Evolutionary conservation across 305 asterid genomes (phyloP).

Genomic region (Petunia hybrid): DNA sequence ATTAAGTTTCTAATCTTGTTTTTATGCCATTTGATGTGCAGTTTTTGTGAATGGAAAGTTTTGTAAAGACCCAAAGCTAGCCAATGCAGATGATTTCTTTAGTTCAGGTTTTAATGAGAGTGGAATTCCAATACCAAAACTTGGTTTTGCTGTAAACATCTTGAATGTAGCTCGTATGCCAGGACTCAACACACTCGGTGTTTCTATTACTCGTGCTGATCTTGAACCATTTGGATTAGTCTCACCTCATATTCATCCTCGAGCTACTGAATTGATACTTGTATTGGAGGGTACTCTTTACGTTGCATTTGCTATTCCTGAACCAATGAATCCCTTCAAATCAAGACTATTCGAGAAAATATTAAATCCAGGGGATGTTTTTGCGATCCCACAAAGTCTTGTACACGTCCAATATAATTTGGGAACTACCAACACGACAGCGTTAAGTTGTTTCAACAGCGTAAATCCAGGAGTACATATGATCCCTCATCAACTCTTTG

Average conservation of each 20-base stretch:
- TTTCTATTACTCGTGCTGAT: conserved; percentile 39
- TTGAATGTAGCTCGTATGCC: conserved; percentile 34
- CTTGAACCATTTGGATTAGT: conserved; percentile 33
- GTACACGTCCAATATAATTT: conserved; percentile 34
- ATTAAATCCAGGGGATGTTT: conserved; percentile 40
- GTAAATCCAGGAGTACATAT: conserved; percentile 38
- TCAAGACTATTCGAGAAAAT: conserved; percentile 32
- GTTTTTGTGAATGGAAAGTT: conserved; percentile 35
- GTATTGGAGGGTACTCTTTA: conserved; percentile 33
- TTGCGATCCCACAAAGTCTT: conserved; percentile 41
- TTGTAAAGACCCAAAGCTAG: conserved; percentile 37
- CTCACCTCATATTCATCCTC: conserved; percentile 38
- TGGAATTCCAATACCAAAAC: conserved; percentile 22
- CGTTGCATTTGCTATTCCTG: conserved; percentile 33
- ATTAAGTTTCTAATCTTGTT: background rate
- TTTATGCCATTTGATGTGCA: background rate
- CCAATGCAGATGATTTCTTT: conserved; percentile 36
- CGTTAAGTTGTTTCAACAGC: conserved; percentile 33
- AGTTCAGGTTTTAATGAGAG: conserved; percentile 29
- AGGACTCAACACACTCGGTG: conserved; percentile 43
- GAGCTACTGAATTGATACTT: conserved; percentile 33
- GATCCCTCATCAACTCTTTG: conserved; percentile 28
- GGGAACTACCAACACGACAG: conserved; percentile 31
- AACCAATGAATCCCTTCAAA: background rate
- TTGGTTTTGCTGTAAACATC: conserved; percentile 21